These are phyloP conservation scores for Aspergillus campestris DNA, from an alignment of 495 filamentous ascomycete species.

Conservation along the genomic window DNA sequence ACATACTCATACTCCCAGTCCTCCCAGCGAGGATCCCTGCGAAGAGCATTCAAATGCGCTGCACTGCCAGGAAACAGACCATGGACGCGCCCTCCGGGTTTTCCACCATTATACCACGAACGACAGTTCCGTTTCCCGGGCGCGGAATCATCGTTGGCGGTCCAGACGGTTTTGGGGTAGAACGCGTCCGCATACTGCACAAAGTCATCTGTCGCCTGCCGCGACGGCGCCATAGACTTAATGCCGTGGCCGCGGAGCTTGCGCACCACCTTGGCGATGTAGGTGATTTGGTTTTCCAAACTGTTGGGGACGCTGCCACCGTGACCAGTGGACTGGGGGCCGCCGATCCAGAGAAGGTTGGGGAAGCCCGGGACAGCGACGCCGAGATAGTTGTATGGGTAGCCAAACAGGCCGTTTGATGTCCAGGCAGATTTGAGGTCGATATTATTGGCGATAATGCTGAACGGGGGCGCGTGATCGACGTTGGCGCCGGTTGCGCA, in stretches of 20 bases:
- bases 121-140: constrained; percentile 45
- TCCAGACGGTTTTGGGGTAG: constrained; percentile 52
- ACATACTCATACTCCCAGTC: constrained; percentile 60
- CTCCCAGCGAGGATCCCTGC: constrained; percentile 59
- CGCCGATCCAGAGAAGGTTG: constrained; percentile 50
- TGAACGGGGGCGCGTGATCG: constrained; percentile 51
- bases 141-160: constrained; percentile 22
- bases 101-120: constrained; percentile 62
- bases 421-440: constrained; percentile 44
- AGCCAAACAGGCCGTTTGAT: constrained; percentile 44
- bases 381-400: constrained; percentile 58
- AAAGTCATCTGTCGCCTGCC: constrained; percentile 53
- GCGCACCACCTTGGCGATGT: constrained; percentile 54
- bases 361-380: constrained; percentile 55
- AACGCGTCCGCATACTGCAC: constrained; percentile 53
- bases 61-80: constrained; percentile 62
- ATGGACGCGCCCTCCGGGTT: constrained; percentile 46
- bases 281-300: constrained; percentile 49
- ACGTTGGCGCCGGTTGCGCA: constrained; percentile 63
- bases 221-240: constrained; percentile 45
- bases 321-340: constrained; percentile 41
- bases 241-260: constrained; percentile 58
- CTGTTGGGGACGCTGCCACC: constrained; percentile 44
- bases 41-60: constrained; percentile 45
- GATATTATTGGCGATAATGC: constrained; percentile 41